Percentiles rank a stretch among this genome's conserved stretches.
These are phyloP conservation scores for Tetrahymena thermophila DNA, from an alignment of 73 alveolate genomes.

Conservation along the genomic window DNA sequence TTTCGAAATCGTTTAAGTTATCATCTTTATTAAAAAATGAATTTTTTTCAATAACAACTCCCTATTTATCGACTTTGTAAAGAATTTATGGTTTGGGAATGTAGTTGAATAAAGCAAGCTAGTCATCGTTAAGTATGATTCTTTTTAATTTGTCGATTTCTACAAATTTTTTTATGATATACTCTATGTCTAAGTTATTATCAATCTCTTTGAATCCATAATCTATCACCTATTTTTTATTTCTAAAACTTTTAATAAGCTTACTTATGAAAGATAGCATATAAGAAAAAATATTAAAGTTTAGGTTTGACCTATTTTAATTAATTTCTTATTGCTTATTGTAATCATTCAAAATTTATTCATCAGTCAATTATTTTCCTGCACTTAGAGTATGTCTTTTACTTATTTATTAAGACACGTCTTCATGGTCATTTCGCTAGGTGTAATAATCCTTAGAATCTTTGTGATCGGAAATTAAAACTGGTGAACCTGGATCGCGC, in stretches of 20 bases:
- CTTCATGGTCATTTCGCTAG: not conserved
- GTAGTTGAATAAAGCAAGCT: not conserved
- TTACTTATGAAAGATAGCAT: not conserved
- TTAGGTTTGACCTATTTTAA: no score
- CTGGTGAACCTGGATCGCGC: not conserved
- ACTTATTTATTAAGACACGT: no score
- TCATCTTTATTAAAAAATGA: no score
- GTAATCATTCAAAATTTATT: not conserved
- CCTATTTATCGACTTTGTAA: no score
- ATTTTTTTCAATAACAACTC: no score
- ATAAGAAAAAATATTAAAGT: not conserved
- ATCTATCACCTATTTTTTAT: not conserved
- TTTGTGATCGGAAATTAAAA: not conserved
- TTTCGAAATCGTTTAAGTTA: no score
- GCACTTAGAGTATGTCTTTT: no score
- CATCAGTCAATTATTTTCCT: not conserved
- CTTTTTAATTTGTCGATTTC: not conserved
- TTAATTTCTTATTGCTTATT: not conserved
- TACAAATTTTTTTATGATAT: no score
- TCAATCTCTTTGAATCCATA: not conserved
- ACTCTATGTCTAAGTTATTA: not conserved
- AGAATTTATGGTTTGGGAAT: not conserved
- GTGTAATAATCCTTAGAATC: not conserved
- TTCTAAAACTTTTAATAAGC: not conserved
- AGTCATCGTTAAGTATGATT: not conserved